Evolutionary conservation across 495 filamentous ascomycete genomes (phyloP).

Genomic region (Aspergillus mulundensis): DNA sequence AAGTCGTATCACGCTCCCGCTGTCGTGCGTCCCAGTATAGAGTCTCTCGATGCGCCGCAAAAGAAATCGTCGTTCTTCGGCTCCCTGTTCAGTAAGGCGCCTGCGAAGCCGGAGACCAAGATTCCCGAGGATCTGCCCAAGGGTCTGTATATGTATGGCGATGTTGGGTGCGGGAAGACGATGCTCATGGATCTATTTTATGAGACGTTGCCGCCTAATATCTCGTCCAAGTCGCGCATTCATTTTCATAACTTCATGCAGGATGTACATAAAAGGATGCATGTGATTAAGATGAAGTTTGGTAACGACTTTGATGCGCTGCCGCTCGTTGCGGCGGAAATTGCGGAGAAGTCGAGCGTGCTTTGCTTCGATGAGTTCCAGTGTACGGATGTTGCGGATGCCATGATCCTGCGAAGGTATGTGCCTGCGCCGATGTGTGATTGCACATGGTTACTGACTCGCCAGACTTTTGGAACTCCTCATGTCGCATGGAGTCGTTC

Average conservation of each 20-base stretch:
- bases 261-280: constrained; percentile 88
- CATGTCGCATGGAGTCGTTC: constrained; percentile 93
- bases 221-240: constrained; percentile 84
- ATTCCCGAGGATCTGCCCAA: constrained; percentile 74
- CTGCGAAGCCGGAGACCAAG: constrained; percentile 31
- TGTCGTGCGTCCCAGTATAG: constrained; percentile 72
- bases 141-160: constrained; percentile 92
- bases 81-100: constrained; percentile 59
- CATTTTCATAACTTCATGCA: constrained; percentile 99
- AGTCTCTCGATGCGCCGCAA: constrained; percentile 59
- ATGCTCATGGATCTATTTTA: constrained; percentile 99
- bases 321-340: constrained; percentile 87
- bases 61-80: constrained; percentile 66
- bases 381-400: constrained; percentile 97
- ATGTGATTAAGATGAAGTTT: constrained; percentile 81
- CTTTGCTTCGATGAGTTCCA: constrained; percentile 99
- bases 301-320: constrained; percentile 90
- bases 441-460: background rate
- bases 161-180: constrained; percentile 97
- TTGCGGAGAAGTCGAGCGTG: constrained; percentile 79
- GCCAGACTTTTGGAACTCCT: constrained; percentile 75
- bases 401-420: constrained; percentile 87
- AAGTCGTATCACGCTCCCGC: constrained; percentile 65
- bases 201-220: constrained; percentile 79
- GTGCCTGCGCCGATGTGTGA: background rate